Percentiles rank a stretch among this genome's conserved stretches.
Evolutionary conservation across 2,329 filamentous ascomycete species (phyloP).

Genomic region (Canariomyces notabilis): DNA sequence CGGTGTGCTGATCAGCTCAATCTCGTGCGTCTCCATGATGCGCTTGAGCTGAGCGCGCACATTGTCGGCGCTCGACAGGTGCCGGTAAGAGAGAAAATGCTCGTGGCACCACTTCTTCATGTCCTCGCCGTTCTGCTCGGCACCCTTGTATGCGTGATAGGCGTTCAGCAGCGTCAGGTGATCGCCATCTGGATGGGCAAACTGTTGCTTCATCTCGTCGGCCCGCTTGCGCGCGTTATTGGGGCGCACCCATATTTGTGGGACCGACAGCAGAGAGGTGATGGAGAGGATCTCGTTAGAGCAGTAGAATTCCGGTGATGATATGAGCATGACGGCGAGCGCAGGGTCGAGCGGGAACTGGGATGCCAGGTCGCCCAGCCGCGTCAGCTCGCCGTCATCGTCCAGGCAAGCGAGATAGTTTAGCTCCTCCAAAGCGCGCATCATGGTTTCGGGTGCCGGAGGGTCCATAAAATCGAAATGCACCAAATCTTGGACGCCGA

Average conservation of each 20-base stretch:
- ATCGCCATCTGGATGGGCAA: constrained; percentile 88
- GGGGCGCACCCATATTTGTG: constrained; percentile 87
- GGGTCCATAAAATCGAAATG: constrained; percentile 99
- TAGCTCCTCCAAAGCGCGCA: constrained; percentile 94
- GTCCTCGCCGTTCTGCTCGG: constrained; percentile 59
- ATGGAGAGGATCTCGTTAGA: constrained; percentile 97
- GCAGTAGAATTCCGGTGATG: constrained; percentile 95
- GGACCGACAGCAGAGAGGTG: constrained; percentile 87
- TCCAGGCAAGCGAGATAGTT: constrained; percentile 97
- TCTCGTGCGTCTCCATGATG: constrained; percentile 89
- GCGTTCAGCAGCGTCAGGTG: constrained; percentile 95
- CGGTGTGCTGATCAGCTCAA: constrained; percentile 81
- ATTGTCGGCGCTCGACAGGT: constrained; percentile 87
- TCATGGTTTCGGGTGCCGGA: constrained; percentile 94
- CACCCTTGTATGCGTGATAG: constrained; percentile 93
- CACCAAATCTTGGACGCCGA: constrained; percentile 90
- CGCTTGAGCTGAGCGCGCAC: constrained; percentile 86
- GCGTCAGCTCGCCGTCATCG: constrained; percentile 89
- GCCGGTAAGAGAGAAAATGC: constrained; percentile 86
- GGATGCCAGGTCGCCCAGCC: constrained; percentile 79
- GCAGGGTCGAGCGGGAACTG: constrained; percentile 94
- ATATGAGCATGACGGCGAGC: constrained; percentile 95
- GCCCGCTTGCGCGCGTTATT: constrained; percentile 80
- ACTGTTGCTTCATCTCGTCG: constrained; percentile 95
- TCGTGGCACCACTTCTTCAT: constrained; percentile 93